These are phyloP conservation scores for Amniculicola lignicola DNA, from an alignment of 495 filamentous ascomycete species.

Conservation along the genomic window DNA sequence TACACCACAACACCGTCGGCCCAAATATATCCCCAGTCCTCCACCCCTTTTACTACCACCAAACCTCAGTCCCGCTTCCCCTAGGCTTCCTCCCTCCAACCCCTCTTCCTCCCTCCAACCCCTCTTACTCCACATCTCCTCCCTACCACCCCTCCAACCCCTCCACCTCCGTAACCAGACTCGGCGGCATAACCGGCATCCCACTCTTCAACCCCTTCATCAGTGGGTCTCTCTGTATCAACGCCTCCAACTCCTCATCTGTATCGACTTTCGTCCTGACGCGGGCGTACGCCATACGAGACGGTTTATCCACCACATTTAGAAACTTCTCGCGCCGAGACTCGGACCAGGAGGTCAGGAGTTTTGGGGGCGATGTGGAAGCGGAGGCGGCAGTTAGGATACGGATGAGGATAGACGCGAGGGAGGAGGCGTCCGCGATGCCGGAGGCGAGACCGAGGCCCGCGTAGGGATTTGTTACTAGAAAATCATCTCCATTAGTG, in stretches of 20 bases:
- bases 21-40: too few relatives aligned
- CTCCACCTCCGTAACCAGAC: not conserved
- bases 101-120: too few relatives aligned
- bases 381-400: constrained; percentile 1
- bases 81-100: too few relatives aligned
- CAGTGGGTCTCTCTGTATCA: constrained; percentile 28
- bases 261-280: constrained; percentile 17
- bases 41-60: too few relatives aligned
- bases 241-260: constrained; percentile 12
- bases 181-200: constrained; percentile 8
- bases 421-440: constrained; percentile 22
- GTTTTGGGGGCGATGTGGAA: not conserved
- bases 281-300: constrained; percentile 16
- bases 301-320: constrained; percentile 31
- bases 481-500: constrained; percentile 5
- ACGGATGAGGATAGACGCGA: constrained; percentile 5
- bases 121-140: too few relatives aligned
- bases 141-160: constrained; percentile 7
- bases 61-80: too few relatives aligned
- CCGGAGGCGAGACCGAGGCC: constrained; percentile 24
- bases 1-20: too few relatives aligned
- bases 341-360: constrained; percentile 30
- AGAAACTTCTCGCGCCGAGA: constrained; percentile 31
- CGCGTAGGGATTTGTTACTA: constrained; percentile 20
- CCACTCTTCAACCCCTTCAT: constrained; percentile 15